Evolutionary conservation across 257 asterid genomes (phyloP), one percentile per base, ranked within the genome.

Genomic region (Solanum bulbocastanum): DNA sequence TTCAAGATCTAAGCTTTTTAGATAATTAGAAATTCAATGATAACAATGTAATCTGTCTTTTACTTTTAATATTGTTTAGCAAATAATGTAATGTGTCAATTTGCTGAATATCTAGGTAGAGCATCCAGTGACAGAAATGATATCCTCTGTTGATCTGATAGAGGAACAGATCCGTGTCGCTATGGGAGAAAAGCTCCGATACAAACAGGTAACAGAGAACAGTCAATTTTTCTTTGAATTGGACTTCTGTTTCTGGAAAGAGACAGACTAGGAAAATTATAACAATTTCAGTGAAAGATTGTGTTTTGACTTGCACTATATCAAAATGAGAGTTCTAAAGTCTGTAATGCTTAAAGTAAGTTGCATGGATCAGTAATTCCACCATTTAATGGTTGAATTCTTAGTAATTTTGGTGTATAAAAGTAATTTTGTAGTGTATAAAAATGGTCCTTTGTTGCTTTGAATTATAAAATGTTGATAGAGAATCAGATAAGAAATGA

Each of bases 111-210:
- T 87, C 66, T 90, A 97, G 99, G 99, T 97, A 86, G 99, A 97
- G 93, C 99, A 97, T 92, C 99, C 99, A 40, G 99, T 96, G 85
- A 97, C 99, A 36, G 99, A 97, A 92, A 97, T 97, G 99, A 97
- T 97, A 88, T 97, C 99, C 89, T 97, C 99, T 14, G 98, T 94
- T 39, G 99, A 97, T 92, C 94, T 97, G 87, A 97, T 97, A 78
- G 99, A 97, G 89, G 99, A 97, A 91, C 99, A 97, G 92, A 94
- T 97, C 73, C 95, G 98, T 40, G 99, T 97, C 85, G 99, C 99
- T 76, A 92, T 85, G 93, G 99, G 99, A 84, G 99, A 96, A 90
- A 94, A 93, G 90, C 98, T 97, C 88, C 97, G 95, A 30, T 93
- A 92, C 89, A 82, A 91, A n/a, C 99, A 97, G 98, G 99, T 94